phyloP scores from a whole-genome alignment of 192 early-diverging fungal species.

The Entomortierella lignicola region DNA sequence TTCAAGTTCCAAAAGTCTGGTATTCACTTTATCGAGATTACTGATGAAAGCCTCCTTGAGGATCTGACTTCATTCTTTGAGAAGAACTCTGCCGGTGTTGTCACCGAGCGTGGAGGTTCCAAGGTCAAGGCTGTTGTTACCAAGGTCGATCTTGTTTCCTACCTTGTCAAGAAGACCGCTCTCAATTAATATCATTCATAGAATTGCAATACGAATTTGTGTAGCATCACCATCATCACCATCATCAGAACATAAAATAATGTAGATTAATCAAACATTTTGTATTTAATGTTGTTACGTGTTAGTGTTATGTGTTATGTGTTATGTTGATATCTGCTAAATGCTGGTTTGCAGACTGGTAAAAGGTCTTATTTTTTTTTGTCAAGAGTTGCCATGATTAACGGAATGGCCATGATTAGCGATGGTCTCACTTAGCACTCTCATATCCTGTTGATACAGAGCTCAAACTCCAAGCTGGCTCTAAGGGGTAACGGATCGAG shows the following conservation, averaged over 20 bases:
- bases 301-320: no score
- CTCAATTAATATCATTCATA: conserved; percentile 5
- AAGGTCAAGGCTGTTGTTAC: conserved; percentile 89
- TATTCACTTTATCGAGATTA: conserved; percentile 90
- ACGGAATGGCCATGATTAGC: no score
- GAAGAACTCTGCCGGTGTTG: conserved; percentile 88
- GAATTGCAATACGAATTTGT: background rate
- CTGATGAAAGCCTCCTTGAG: conserved; percentile 84
- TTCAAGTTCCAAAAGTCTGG: conserved; percentile 75
- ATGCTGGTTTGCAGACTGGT: no score
- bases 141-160: conserved; percentile 91
- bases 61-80: conserved; percentile 92
- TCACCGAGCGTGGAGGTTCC: conserved; percentile 77
- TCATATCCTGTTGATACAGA: no score
- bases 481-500: conserved; percentile 40
- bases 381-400: no score
- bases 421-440: no score
- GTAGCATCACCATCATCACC: no score
- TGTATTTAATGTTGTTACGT: no score
- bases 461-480: no score
- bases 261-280: conserved; percentile 9
- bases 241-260: background rate
- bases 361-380: no score
- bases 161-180: conserved; percentile 71
- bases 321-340: no score